A percentile compares a stretch with the other conserved stretches of the same genome.
These are phyloP conservation scores for Berberis thunbergii DNA, from an alignment of 164 flowering plant genomes.

Conservation along the genomic window DNA sequence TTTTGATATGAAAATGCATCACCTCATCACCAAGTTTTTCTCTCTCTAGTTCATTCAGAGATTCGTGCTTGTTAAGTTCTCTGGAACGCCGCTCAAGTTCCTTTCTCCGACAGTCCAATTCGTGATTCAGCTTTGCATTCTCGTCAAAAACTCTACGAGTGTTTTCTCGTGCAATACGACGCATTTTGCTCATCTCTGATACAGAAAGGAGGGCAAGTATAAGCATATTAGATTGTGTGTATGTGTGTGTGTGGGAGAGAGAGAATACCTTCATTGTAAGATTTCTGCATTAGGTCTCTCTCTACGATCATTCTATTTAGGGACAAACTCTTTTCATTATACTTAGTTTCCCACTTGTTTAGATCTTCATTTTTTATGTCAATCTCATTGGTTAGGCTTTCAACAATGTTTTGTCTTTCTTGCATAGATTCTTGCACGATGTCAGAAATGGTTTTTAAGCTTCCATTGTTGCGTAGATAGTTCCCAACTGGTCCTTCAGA, in stretches of 20 bases:
- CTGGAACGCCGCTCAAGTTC: slow-evolving; percentile 23
- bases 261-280: slow-evolving; percentile 58
- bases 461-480: slow-evolving; percentile 59
- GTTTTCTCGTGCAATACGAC: slow-evolving; percentile 23
- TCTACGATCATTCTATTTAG: slow-evolving; percentile 36
- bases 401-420: slow-evolving; percentile 55
- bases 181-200: slow-evolving; percentile 7
- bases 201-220: slow-evolving; percentile 5
- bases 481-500: slow-evolving; percentile 48
- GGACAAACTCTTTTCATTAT: slow-evolving; percentile 30
- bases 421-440: slow-evolving; percentile 62
- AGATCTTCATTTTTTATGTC: slow-evolving; percentile 52
- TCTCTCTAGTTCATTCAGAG: slow-evolving; percentile 52
- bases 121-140: slow-evolving; percentile 33
- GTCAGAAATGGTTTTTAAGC: slow-evolving; percentile 60
- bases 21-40: slow-evolving; percentile 49
- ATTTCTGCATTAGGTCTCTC: slow-evolving; percentile 55
- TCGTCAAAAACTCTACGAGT: slow-evolving; percentile 31
- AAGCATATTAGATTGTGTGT: not conserved
- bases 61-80: slow-evolving; percentile 41
- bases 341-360: slow-evolving; percentile 45
- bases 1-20: not conserved
- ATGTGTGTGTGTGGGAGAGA: not conserved
- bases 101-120: slow-evolving; percentile 36
- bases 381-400: slow-evolving; percentile 50